Percentiles rank a stretch among this genome's conserved stretches.
phyloP scores from a whole-genome alignment of 139 green algal species.

The Desmodesmus armatus region DNA sequence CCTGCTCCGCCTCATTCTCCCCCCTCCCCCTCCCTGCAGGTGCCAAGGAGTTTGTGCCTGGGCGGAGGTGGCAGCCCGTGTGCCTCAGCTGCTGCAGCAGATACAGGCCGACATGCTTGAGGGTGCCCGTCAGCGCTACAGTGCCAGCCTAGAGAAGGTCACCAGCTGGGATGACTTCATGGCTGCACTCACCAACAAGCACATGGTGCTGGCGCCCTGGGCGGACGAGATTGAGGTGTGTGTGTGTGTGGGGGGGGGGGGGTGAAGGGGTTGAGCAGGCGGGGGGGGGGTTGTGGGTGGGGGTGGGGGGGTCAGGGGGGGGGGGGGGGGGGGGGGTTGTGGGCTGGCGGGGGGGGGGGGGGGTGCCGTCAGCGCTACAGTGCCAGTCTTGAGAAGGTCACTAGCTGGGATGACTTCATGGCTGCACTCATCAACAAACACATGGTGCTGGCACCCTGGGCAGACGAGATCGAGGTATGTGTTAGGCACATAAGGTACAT shows the following conservation, averaged over 20 bases:
- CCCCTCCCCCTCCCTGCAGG: conserved; percentile 48
- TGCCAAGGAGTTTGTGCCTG: conserved; percentile 90
- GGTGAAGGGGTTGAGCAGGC: too few species aligned
- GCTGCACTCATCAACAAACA: conserved; percentile 89
- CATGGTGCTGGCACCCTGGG: conserved; percentile 95
- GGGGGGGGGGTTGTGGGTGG: too few species aligned
- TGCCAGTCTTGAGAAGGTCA: conserved; percentile 72
- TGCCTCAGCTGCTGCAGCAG: conserved; percentile 79
- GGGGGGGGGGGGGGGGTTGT: too few species aligned
- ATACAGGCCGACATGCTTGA: conserved; percentile 92
- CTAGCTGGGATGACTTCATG: conserved; percentile 96
- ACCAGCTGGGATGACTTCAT: conserved; percentile 96
- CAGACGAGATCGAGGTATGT: conserved; percentile 73
- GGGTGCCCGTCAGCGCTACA: conserved; percentile 63
- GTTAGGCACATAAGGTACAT: too few species aligned
- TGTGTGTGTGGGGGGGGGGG: too few species aligned
- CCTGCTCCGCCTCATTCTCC: too few species aligned
- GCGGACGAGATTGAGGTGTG: conserved; percentile 71
- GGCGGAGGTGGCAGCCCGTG: conserved; percentile 70
- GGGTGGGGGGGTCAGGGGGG: too few species aligned
- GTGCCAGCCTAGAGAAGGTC: conserved; percentile 73
- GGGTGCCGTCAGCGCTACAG: too few species aligned
- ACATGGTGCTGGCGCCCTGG: conserved; percentile 97
- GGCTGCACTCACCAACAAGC: conserved; percentile 86
- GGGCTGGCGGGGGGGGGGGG: too few species aligned